Evolutionary conservation across 1,284 basidiomycete genomes (phyloP), one percentile per base, ranked within the genome.

Genomic region (Fomitiporia mediterranea): DNA sequence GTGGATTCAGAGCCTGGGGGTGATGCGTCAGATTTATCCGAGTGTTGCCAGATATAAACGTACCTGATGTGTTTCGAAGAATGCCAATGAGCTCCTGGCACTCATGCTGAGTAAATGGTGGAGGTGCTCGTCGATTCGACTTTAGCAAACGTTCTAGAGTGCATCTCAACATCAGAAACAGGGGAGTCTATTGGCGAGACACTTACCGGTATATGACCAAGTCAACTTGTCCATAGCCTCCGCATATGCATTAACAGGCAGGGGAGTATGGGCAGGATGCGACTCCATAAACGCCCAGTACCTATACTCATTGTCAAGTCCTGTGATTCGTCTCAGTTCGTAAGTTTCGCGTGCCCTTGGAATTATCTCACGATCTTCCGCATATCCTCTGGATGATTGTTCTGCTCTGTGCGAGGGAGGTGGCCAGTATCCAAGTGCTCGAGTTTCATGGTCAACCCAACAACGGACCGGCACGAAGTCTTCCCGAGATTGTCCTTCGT

Each of bases 271-370:
- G 0, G 84, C 84, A 0, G 88, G 88, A 62, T 90, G 86, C 37
- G 77, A 70, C 66, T 89, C 85, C 66, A 90, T 76, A 65, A 82
- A 90, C 1, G 79, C 72, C 88, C 88, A 90, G 63, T 88, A 90
- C 43, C 83, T 75, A 62, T 83, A 86, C 63, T 88, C 85, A 65
- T 81, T 75, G 56, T 89, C 85, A 23, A 87, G 70, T 48, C 78
- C 88, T 82, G 52, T 3, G 46, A 42, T 34, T 30, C 23, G 7
- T 17, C 2, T 30, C 13, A 50, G 40, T 54, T 34, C 37, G n/a
- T 23, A 27, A 15, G 37, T 43, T 5, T 19, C 11, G 15, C 48
- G n/a, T 37, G 42, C 28, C 23, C 7, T 13, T 53, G 15, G n/a
- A 34, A 27, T 6, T 1, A 21, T 77, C 84, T 72, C 58, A 87